Percentiles rank a stretch among this genome's conserved stretches.
phyloP scores from a whole-genome alignment of 345 rosid genomes.

The Melaleuca alternifolia region DNA sequence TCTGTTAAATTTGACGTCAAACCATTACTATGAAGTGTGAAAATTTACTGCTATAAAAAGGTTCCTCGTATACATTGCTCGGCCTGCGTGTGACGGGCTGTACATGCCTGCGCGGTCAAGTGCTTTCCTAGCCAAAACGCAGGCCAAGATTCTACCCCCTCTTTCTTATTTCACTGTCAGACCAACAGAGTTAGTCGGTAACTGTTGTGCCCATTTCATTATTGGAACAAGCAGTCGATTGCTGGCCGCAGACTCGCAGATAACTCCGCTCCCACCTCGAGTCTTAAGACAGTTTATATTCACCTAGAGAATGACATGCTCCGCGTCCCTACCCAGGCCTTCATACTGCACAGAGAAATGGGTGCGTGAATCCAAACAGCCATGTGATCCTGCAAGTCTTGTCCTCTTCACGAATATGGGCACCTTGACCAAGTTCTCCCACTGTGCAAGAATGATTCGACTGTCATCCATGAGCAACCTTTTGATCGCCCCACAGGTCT shows the following conservation, averaged over 20 bases:
- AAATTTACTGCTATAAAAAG: background rate
- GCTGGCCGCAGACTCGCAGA: background rate
- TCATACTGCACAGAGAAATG: background rate
- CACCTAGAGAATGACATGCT: background rate
- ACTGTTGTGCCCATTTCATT: background rate
- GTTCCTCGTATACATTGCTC: background rate
- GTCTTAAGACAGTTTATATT: background rate
- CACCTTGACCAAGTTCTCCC: background rate
- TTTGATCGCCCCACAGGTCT: background rate
- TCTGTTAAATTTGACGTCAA: background rate
- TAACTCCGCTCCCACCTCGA: background rate
- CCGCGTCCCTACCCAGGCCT: background rate
- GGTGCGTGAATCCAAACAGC: background rate
- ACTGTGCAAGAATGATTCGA: background rate
- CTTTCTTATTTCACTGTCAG: background rate
- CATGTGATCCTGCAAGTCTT: background rate
- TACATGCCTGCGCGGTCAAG: background rate
- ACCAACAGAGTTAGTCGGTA: background rate
- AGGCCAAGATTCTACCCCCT: background rate
- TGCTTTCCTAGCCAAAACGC: background rate
- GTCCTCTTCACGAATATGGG: background rate
- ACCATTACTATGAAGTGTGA: background rate
- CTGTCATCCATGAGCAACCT: background rate
- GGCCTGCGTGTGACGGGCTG: background rate
- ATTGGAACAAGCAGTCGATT: background rate